Evolutionary conservation across 495 filamentous ascomycete species (phyloP).

Genomic region (Letharia lupina): DNA sequence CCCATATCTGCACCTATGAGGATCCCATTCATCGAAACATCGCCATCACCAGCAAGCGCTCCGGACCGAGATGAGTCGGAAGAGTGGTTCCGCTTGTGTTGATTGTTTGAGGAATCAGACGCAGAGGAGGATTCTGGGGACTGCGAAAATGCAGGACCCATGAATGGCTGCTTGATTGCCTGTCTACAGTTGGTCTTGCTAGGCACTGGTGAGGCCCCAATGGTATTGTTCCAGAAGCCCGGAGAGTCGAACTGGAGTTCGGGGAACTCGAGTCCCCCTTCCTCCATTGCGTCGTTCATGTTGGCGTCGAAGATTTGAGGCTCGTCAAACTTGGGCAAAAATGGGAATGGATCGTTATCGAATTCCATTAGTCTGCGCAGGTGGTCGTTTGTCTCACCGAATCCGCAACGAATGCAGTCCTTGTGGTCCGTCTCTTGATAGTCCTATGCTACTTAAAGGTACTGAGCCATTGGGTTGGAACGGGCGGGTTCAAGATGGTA

Average conservation of each 20-base stretch:
- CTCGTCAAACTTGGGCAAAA: slow-evolving; percentile 12
- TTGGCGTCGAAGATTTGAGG: slow-evolving; percentile 15
- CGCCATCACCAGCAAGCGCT: slow-evolving; percentile 20
- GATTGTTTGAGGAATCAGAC: slow-evolving; percentile 36
- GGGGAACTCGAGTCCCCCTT: slow-evolving; percentile 9
- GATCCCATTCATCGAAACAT: slow-evolving; percentile 25
- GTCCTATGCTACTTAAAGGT: neutral
- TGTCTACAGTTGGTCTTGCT: slow-evolving; percentile 11
- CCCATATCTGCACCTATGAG: slow-evolving; percentile 16
- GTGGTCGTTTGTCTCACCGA: neutral
- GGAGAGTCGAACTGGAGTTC: slow-evolving; percentile 6
- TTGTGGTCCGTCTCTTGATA: neutral
- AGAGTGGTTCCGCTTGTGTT: slow-evolving; percentile 38
- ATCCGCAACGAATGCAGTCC: neutral
- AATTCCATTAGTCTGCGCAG: slow-evolving; percentile 16
- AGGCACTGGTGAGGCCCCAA: slow-evolving; percentile 2
- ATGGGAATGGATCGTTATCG: slow-evolving; percentile 20
- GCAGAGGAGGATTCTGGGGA: slow-evolving; percentile 29
- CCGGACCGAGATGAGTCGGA: slow-evolving; percentile 37
- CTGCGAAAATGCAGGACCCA: slow-evolving; percentile 2
- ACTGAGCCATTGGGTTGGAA: neutral
- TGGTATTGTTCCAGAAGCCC: slow-evolving; percentile 10
- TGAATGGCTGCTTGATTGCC: neutral
- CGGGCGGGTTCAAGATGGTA: neutral
- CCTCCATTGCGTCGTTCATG: slow-evolving; percentile 17